A percentile compares a stretch with the other conserved stretches of the same genome.
Conservation (phyloP, 768 basidiomycete genomes). For the Psilocybe subaeruginosa region DNA sequence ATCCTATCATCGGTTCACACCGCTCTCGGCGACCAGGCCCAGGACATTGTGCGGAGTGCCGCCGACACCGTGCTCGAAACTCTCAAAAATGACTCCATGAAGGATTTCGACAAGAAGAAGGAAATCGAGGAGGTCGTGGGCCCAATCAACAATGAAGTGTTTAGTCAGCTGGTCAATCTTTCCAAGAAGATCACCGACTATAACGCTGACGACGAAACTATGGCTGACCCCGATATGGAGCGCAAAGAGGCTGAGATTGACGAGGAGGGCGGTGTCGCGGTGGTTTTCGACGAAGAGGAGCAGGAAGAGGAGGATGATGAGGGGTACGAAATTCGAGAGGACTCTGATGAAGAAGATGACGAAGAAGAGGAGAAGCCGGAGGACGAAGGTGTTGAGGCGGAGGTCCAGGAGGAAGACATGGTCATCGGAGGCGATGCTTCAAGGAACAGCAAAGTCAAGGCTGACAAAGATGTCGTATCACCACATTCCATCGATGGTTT, state of each 20-base stretch:
- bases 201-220: conserved; percentile 80
- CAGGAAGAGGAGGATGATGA: conserved; percentile 93
- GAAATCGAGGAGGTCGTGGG: conserved; percentile 84
- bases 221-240: conserved; percentile 80
- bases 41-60: conserved; percentile 93
- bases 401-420: conserved; percentile 66
- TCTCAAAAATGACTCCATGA: conserved; percentile 85
- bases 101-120: conserved; percentile 97
- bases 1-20: conserved; percentile 84
- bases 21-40: conserved; percentile 90
- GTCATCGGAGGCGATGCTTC: conserved; percentile 77
- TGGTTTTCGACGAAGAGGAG: conserved; percentile 97
- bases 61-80: conserved; percentile 90
- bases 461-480: conserved; percentile 79
- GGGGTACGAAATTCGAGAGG: conserved; percentile 84
- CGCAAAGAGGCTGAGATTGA: conserved; percentile 89
- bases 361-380: conserved; percentile 40
- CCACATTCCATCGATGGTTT: conserved; percentile 95
- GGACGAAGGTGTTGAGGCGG: conserved; percentile 43
- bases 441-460: conserved; percentile 51
- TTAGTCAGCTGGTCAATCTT: conserved; percentile 81
- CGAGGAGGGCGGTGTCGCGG: conserved; percentile 96
- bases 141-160: conserved; percentile 67
- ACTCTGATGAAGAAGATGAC: conserved; percentile 76
- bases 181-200: conserved; percentile 98